Evolutionary conservation across 1,284 basidiomycete genomes (phyloP), one percentile per base, ranked within the genome.

Genomic region (Golubevia sp.): DNA sequence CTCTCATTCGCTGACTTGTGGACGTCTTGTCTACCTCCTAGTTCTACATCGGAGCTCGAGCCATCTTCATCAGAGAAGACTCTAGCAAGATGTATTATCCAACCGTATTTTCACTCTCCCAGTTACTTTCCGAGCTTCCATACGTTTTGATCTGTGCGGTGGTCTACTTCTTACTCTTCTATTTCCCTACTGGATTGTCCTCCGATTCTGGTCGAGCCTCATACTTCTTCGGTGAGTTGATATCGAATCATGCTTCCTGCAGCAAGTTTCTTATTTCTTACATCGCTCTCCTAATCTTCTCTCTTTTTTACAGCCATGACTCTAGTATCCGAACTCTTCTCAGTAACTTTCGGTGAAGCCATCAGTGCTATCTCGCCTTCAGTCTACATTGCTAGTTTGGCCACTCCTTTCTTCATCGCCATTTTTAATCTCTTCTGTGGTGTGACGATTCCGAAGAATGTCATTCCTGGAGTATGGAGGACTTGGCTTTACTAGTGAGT

Each of bases 51-150:
- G 74, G 71, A 67, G 69, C 71, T 26, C 53, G 76, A 7, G 70
- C 70, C n/a, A 74, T 74, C 50, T 78, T 66, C 67, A 75, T 77
- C 25, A 70, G 76, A 2, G 76, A 78, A 52, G 74, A 77, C 62
- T 71, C 74, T 54, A 65, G 61, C 34, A 78, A 76, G 68, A 78
- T 70, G 27, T 78, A 72, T 50, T 68, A 70, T 0, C 72, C 72
- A 2, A 74, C 73, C 38, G 74, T 75, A 25, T 78, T 77, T 50
- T 73, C 72, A 18, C 58, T 67, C 11, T 71, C 75, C 5, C 72
- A 76, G 61, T 54, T 78, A 21, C 71, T 77, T 48, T 66, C 67
- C 15, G 76, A 78, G 64, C 54, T 77, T 20, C 76, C 76, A 0
- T 78, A 77, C 56, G 70, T 70, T 7, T 30, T 78, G 18, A 70